phyloP scores from a whole-genome alignment of 805 yeast species.

The Saturnispora sekii region DNA sequence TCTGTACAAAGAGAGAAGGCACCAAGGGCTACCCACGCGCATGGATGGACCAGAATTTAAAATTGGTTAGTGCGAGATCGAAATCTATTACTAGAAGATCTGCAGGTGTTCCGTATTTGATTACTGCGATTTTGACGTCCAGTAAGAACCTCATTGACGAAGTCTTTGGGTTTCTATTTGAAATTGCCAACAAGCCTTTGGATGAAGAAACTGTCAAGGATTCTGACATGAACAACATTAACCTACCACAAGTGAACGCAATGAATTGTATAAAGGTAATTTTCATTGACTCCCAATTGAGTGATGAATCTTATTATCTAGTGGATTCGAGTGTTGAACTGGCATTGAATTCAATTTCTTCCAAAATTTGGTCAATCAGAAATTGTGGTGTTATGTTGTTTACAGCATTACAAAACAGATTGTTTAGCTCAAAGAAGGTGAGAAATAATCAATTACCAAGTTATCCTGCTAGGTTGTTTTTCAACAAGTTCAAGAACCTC shows the following conservation, averaged over 20 bases:
- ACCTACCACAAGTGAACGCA: conserved; percentile 90
- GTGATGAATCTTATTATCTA: conserved; percentile 40
- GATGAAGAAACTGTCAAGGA: conserved; percentile 21
- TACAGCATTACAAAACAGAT: conserved; percentile 68
- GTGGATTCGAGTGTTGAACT: conserved; percentile 50
- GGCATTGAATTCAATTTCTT: conserved; percentile 53
- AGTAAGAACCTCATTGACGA: conserved; percentile 32
- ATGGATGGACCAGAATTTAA: conserved; percentile 56
- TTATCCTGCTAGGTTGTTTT: conserved; percentile 49
- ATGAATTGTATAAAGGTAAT: conserved; percentile 73
- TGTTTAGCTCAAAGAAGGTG: conserved; percentile 54
- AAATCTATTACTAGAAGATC: conserved; percentile 81
- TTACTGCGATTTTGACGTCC: conserved; percentile 65
- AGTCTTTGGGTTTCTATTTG: conserved; percentile 43
- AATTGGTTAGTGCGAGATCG: conserved; percentile 34
- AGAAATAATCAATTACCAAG: conserved; percentile 24
- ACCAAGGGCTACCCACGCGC: conserved; percentile 30
- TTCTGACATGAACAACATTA: conserved; percentile 36
- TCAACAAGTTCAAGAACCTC: conserved; percentile 50
- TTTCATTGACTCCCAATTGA: conserved; percentile 60
- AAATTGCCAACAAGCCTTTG: conserved; percentile 45
- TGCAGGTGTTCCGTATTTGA: conserved; percentile 79
- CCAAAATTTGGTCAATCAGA: conserved; percentile 73
- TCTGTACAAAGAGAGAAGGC: conserved; percentile 34
- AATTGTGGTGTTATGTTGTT: conserved; percentile 93